Evolutionary conservation across 2,329 filamentous ascomycete genomes (phyloP).

Genomic region (Dothistroma pini): DNA sequence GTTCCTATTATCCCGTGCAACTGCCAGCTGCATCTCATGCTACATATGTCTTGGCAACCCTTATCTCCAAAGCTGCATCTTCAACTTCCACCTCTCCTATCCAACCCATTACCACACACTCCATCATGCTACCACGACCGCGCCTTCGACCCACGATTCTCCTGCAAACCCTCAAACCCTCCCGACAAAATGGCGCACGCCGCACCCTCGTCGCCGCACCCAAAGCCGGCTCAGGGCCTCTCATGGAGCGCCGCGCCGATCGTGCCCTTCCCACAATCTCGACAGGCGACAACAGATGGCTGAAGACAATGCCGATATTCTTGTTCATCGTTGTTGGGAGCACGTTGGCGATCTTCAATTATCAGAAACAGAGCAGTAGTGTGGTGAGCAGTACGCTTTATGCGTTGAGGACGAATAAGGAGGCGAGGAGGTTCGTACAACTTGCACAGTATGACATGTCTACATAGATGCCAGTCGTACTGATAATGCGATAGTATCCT

Average conservation of each 20-base stretch:
- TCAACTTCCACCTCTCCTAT: slow-evolving; percentile 1
- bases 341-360: slow-evolving; percentile 94
- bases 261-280: slow-evolving; percentile 48
- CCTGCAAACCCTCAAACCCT: slow-evolving; percentile 5
- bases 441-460: too few species aligned
- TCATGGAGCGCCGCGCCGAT: slow-evolving; percentile 52
- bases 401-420: slow-evolving; percentile 74
- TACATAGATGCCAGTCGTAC: background rate
- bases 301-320: slow-evolving; percentile 76
- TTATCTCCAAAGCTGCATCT: slow-evolving; percentile 1
- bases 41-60: slow-evolving; percentile 3
- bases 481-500: slow-evolving; percentile 47
- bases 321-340: slow-evolving; percentile 64
- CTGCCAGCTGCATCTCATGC: background rate
- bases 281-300: slow-evolving; percentile 29
- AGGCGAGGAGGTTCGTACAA: slow-evolving; percentile 57
- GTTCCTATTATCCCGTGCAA: background rate
- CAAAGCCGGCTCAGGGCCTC: slow-evolving; percentile 47
- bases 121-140: slow-evolving; percentile 27
- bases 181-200: slow-evolving; percentile 12
- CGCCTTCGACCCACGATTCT: slow-evolving; percentile 18
- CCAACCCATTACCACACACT: slow-evolving; percentile 1
- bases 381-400: slow-evolving; percentile 83
- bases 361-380: slow-evolving; percentile 88
- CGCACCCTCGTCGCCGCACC: slow-evolving; percentile 51